Base-by-base conservation (phyloP, 2,329 filamentous ascomycete species). In the Pseudocercospora pini-densiflorae region DNA sequence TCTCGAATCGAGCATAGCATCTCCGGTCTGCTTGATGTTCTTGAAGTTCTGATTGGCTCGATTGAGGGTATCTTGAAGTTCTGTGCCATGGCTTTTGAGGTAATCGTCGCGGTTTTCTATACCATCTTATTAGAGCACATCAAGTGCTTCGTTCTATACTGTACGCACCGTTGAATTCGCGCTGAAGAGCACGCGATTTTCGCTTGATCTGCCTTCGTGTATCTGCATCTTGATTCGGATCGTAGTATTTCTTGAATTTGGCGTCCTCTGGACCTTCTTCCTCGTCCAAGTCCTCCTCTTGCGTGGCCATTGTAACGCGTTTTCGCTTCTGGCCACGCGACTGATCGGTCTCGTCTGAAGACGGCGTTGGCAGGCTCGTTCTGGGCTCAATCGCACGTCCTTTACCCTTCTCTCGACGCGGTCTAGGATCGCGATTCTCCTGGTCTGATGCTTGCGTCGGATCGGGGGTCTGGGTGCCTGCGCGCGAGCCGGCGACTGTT, bases 1-100 rank as follows among this genome's bases (percentile, higher is more conserved):
- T n/a, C 92, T 89, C 0, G 94, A 93, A 77, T 99, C 95, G 67
- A 97, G 90, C 0, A 91, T 92, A 0, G 95, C 95, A 77, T 98
- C 95, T 1, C 90, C 89, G 0, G 95, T 97, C 81, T 97, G 94
- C 74, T 86, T 78, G 24, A 98, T 82, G 1, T 89, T 88, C 9
- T 90, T 83, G 65, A 86, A 82, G 16, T 97, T 82, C 1, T 89
- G 88, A 24, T 84, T 84, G 0, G 77, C 77, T n/a, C 69, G 64
- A 36, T 73, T 67, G 23, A 79, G 66, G 8, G 71, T 73, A 5
- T 69, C 61, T 21, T 49, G 60, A 19, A 72, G 92, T 71, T 68
- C 60, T 16, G 94, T 81, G 5, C 88, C 89, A 27, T 82, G 82
- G 0, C 85, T 83, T 70, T 88, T 85, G 24, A 96, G 79, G 67